Conservation (phyloP, 441 rosid genomes). For the Melastoma candidum region DNA sequence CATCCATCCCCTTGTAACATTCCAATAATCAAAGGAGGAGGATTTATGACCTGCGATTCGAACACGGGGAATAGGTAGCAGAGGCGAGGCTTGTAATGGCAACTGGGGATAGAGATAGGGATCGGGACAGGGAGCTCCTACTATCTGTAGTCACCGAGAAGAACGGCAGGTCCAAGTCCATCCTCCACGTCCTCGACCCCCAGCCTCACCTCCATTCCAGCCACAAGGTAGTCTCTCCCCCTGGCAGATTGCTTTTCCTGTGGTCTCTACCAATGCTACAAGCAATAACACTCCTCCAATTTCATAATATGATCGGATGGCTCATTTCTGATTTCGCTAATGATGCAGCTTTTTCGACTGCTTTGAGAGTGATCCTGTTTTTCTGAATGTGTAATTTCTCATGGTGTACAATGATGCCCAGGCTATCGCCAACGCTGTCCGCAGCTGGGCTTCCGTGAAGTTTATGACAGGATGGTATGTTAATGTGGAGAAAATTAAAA, state of each 20-base stretch:
- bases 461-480: constrained; percentile 77
- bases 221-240: constrained; percentile 17
- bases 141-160: constrained; percentile 21
- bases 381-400: too few relatives aligned
- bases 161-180: constrained; percentile 16
- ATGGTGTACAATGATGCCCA: constrained; percentile 11
- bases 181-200: constrained; percentile 15
- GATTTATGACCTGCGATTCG: neutral
- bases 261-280: too few relatives aligned
- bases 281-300: too few relatives aligned
- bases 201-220: constrained; percentile 17
- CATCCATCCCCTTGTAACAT: too few relatives aligned
- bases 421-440: constrained; percentile 62
- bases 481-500: neutral
- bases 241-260: neutral
- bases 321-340: too few relatives aligned
- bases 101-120: constrained; percentile 24
- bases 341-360: too few relatives aligned
- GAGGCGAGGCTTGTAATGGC: constrained; percentile 1
- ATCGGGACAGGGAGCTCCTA: constrained; percentile 20
- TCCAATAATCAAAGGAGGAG: too few relatives aligned
- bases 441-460: constrained; percentile 80
- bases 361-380: too few relatives aligned
- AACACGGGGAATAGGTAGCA: neutral
- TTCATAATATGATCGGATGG: too few relatives aligned